Conservation (phyloP, 495 filamentous ascomycete species). For the Talaromyces trachyspermus region DNA sequence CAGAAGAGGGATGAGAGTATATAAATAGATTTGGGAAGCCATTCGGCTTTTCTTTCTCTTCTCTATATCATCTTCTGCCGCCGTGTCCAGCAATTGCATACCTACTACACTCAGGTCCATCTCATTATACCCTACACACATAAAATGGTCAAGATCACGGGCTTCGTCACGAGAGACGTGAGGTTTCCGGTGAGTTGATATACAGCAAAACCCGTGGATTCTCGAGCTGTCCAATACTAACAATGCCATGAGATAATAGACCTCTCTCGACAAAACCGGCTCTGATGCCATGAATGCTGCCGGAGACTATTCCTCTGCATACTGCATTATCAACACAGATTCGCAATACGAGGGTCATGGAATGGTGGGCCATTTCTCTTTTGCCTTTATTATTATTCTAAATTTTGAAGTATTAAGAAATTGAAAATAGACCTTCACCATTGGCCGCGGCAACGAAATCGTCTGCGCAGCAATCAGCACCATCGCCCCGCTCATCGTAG, state of each 20-base stretch:
- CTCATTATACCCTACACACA: too few species aligned
- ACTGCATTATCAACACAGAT: constrained; percentile 85
- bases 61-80: background rate
- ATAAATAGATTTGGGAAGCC: too few species aligned
- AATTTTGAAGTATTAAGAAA: background rate
- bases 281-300: constrained; percentile 97
- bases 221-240: too few species aligned
- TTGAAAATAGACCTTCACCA: constrained; percentile 76
- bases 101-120: too few species aligned
- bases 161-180: constrained; percentile 74
- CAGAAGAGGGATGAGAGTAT: too few species aligned
- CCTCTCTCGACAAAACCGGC: constrained; percentile 88
- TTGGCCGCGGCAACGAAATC: constrained; percentile 91
- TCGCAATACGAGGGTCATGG: constrained; percentile 68
- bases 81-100: too few species aligned
- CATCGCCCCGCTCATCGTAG: constrained; percentile 63
- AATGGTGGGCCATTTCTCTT: constrained; percentile 50
- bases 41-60: too few species aligned
- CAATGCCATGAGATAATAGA: constrained; percentile 33
- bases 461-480: constrained; percentile 79
- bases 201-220: too few species aligned
- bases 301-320: constrained; percentile 86
- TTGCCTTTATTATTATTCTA: background rate
- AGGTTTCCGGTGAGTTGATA: constrained; percentile 63
- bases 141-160: constrained; percentile 70